Evolutionary conservation across 768 basidiomycete genomes (phyloP).

Genomic region (Solioccasus polychromus): DNA sequence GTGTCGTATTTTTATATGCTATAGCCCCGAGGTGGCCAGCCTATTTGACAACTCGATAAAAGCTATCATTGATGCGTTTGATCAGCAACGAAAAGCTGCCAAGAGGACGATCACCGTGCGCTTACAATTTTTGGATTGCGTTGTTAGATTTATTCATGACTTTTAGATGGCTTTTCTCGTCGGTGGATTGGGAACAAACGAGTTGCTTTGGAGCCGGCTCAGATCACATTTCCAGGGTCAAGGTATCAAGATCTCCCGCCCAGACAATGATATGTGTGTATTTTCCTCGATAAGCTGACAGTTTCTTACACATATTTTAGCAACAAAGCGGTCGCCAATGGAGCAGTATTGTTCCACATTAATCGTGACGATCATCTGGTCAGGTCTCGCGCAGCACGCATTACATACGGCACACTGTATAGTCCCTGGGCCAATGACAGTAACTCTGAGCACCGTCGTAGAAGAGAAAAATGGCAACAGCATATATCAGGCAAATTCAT

Average conservation of each 20-base stretch:
- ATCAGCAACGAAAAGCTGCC: constrained; percentile 3
- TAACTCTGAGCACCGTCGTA: constrained; percentile 6
- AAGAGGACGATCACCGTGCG: constrained; percentile 2
- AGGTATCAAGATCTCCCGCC: constrained; percentile 5
- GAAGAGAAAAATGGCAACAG: constrained; percentile 6
- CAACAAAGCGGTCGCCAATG: constrained; percentile 10
- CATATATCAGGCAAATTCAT: constrained; percentile 5
- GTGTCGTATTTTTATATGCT: not conserved
- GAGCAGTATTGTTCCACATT: constrained; percentile 4
- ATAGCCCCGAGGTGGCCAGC: constrained; percentile 6
- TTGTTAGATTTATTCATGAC: not conserved
- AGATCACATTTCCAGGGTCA: constrained; percentile 5
- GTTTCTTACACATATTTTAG: not conserved
- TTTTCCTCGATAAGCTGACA: not conserved
- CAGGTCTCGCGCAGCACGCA: constrained; percentile 1
- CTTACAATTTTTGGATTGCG: not conserved
- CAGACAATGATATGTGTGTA: constrained; percentile 8
- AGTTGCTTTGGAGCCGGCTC: constrained; percentile 7
- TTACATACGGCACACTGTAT: constrained; percentile 8
- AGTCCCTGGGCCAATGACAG: not conserved
- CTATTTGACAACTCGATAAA: constrained; percentile 9
- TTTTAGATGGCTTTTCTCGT: constrained; percentile 14
- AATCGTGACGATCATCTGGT: not conserved
- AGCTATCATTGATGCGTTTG: constrained; percentile 10
- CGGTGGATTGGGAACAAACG: constrained; percentile 7